Conservation (phyloP, 2,329 filamentous ascomycete genomes). For the Rugonectria rugulosa region DNA sequence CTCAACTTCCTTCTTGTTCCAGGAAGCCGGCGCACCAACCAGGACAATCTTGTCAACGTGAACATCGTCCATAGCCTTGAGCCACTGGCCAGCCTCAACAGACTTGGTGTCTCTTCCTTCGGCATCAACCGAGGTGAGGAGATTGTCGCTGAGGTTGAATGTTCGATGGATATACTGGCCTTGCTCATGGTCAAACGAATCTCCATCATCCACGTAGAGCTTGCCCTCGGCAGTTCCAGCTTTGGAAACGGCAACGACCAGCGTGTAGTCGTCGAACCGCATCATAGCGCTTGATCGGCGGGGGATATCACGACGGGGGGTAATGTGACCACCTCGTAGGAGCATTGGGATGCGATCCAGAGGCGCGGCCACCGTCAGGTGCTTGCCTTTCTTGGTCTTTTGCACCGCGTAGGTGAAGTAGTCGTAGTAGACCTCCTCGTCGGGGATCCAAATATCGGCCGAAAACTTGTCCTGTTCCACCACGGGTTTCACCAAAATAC, state of each 20-base stretch:
- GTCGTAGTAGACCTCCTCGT: slow-evolving; percentile 90
- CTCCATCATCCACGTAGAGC: slow-evolving; percentile 92
- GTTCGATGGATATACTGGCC: slow-evolving; percentile 88
- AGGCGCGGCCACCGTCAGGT: slow-evolving; percentile 75
- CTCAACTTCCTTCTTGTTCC: slow-evolving; percentile 70
- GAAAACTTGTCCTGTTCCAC: slow-evolving; percentile 77
- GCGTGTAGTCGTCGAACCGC: slow-evolving; percentile 94
- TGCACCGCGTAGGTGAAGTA: slow-evolving; percentile 89
- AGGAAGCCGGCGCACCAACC: slow-evolving; percentile 77
- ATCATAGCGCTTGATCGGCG: slow-evolving; percentile 87
- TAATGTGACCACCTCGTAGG: slow-evolving; percentile 92
- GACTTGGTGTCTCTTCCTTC: slow-evolving; percentile 61
- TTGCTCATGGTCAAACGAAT: slow-evolving; percentile 85
- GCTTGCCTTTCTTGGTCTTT: slow-evolving; percentile 72
- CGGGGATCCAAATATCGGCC: slow-evolving; percentile 85
- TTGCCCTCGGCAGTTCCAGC: slow-evolving; percentile 72
- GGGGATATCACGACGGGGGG: slow-evolving; percentile 87
- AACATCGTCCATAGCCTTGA: slow-evolving; percentile 81
- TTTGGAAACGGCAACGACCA: slow-evolving; percentile 77
- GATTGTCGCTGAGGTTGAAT: slow-evolving; percentile 71
- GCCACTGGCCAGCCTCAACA: slow-evolving; percentile 70
- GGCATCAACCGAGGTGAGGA: slow-evolving; percentile 75
- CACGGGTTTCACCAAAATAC: slow-evolving; percentile 91
- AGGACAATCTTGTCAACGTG: slow-evolving; percentile 84
- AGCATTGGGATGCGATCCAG: slow-evolving; percentile 88